Base-by-base conservation (phyloP, 169 alveolate species). In the Eimeria mitis region DNA sequence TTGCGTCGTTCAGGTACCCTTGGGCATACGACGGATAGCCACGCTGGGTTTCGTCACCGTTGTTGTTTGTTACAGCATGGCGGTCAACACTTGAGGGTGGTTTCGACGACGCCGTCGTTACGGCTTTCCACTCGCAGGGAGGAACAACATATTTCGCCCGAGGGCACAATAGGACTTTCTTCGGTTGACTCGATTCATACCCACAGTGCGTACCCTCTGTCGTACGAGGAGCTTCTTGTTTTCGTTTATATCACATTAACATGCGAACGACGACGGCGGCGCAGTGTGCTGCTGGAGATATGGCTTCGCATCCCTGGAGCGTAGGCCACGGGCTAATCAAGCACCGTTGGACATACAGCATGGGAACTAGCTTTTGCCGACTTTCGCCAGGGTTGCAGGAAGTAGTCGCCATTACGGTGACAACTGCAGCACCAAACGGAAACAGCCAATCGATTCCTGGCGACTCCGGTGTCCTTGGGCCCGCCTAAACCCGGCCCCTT, bases 11-110 rank as follows among this genome's bases (percentile, higher is more conserved):
- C 83, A 87, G 94, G 83, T 61, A 87, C 49, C 94, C 94, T 25
- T 87, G 94, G 94, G 94, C 94, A 63, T 87, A 87, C 70, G 94
- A 87, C 37, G 94, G 70, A 25, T 87, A 87, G 84, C 91, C 25
- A 42, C 59, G 71, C 89, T 56, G 28, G 42, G 91, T 47, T n/a
- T 25, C 42, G 65, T 19, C 88, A 11, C 7, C 4, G 44, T 52
- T 78, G 63, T 42, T 78, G n/a, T 7, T 28, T 49, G 40, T 28
- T 63, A 73, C 16, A 19, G 34, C 79, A 40, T 40, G 34, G 56
- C 34, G 28, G 56, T 4, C 83, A 40, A 21, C 13, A 40, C 56
- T 23, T 31, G 34, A 37, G 5, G 56, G 34, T 40, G 13, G 56
- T 40, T 73, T 13, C 5, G 56, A 40, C 83, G 83, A 16, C 16